phyloP scores from a whole-genome alignment of 2,329 filamentous ascomycete species.

The Chlorencoelia australis region DNA sequence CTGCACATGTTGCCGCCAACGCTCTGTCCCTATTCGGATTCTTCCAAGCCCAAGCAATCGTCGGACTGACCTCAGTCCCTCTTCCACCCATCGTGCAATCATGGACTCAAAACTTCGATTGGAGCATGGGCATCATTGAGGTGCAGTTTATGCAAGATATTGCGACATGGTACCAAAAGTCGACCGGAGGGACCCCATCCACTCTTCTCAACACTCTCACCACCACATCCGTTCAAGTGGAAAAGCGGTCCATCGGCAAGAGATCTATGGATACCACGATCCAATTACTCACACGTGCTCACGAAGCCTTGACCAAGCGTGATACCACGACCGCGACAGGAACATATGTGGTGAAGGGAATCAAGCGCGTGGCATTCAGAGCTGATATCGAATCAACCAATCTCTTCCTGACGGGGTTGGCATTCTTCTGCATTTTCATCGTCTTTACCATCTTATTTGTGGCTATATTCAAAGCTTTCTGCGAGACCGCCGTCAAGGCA shows the following conservation, averaged over 20 bases:
- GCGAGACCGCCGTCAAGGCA: slow-evolving; percentile 64
- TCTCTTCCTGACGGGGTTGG: slow-evolving; percentile 83
- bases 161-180: slow-evolving; percentile 90
- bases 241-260: slow-evolving; percentile 42
- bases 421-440: slow-evolving; percentile 82
- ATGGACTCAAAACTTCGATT: slow-evolving; percentile 97
- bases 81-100: slow-evolving; percentile 81
- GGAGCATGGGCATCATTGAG: slow-evolving; percentile 93
- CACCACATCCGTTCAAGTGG: slow-evolving; percentile 73
- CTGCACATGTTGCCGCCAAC: slow-evolving; percentile 88
- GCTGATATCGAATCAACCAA: slow-evolving; percentile 82
- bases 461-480: slow-evolving; percentile 68
- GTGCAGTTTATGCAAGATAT: slow-evolving; percentile 80
- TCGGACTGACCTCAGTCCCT: slow-evolving; percentile 71
- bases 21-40: slow-evolving; percentile 89
- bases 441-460: slow-evolving; percentile 64
- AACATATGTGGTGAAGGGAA: slow-evolving; percentile 61
- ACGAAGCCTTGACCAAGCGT: slow-evolving; percentile 37
- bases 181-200: slow-evolving; percentile 78
- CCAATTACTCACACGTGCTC: slow-evolving; percentile 23
- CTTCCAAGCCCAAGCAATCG: slow-evolving; percentile 88
- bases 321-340: slow-evolving; percentile 44
- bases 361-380: slow-evolving; percentile 80
- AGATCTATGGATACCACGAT: slow-evolving; percentile 36
- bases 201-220: slow-evolving; percentile 65